Conservation (phyloP, 2,329 filamentous ascomycete species). For the Cryphonectria naterciae region DNA sequence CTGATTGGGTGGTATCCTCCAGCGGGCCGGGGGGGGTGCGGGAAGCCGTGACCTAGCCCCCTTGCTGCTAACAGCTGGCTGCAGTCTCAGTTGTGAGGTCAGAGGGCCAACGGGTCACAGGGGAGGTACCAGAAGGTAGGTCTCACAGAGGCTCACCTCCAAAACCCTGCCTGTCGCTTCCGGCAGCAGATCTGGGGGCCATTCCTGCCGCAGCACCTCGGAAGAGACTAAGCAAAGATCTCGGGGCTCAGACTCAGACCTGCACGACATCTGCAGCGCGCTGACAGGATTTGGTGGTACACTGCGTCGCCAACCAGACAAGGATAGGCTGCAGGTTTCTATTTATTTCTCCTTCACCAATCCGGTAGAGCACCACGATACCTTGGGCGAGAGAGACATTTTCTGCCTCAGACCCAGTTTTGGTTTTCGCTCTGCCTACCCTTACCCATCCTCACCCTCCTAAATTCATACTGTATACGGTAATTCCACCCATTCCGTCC, state of each 20-base stretch:
- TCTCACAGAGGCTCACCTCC: background rate
- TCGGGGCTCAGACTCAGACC: constrained; percentile 12
- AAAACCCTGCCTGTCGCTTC: constrained; percentile 12
- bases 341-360: constrained; percentile 16
- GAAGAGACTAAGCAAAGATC: constrained; percentile 2
- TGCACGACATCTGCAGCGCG: constrained; percentile 10
- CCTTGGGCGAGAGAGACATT: constrained; percentile 16
- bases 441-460: background rate
- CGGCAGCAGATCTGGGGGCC: constrained; percentile 11
- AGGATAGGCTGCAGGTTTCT: constrained; percentile 15
- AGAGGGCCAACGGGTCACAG: background rate
- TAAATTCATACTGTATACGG: background rate
- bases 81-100: background rate
- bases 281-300: constrained; percentile 6
- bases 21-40: too few relatives aligned
- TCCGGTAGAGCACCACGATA: constrained; percentile 13
- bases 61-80: background rate
- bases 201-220: background rate
- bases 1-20: constrained; percentile 16
- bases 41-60: background rate
- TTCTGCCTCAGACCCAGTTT: constrained; percentile 20
- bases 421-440: background rate
- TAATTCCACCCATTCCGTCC: background rate
- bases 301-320: background rate
- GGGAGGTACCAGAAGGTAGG: background rate